phyloP scores from a whole-genome alignment of 495 filamentous ascomycete genomes.

The Aspergillus taichungensis region DNA sequence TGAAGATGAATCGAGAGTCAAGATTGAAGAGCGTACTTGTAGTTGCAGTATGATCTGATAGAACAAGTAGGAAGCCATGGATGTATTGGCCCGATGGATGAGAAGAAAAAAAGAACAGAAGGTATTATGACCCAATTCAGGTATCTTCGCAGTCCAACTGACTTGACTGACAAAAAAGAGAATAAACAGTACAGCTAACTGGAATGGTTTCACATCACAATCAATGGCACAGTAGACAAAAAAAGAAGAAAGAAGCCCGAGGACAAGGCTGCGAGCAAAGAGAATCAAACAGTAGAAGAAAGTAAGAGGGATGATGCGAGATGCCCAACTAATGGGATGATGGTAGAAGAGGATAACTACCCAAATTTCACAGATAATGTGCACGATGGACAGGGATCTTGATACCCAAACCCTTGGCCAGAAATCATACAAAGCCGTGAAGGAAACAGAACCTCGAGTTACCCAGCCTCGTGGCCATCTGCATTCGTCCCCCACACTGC shows the following conservation, averaged over 20 bases:
- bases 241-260: not conserved
- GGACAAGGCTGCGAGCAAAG: not conserved
- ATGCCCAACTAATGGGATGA: no score
- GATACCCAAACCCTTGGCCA: not conserved
- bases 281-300: conserved; percentile 1
- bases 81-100: not conserved
- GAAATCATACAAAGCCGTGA: conserved; percentile 18
- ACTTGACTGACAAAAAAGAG: conserved; percentile 20
- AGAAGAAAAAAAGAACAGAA: conserved; percentile 10
- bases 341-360: no score
- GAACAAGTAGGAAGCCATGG: no score
- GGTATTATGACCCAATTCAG: conserved; percentile 22
- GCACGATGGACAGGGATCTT: conserved; percentile 11
- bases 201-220: conserved; percentile 8
- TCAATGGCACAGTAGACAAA: conserved; percentile 7
- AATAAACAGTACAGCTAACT: not conserved
- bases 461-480: no score
- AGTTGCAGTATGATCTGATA: no score
- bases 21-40: no score
- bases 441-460: conserved; percentile 5
- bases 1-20: no score
- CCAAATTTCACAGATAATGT: no score
- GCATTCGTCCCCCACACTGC: no score
- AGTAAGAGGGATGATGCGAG: conserved; percentile 1
- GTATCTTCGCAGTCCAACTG: conserved; percentile 34